Percentiles rank a stretch among this genome's conserved stretches.
phyloP scores from a whole-genome alignment of 345 rosid species.

The Isatis tinctoria region DNA sequence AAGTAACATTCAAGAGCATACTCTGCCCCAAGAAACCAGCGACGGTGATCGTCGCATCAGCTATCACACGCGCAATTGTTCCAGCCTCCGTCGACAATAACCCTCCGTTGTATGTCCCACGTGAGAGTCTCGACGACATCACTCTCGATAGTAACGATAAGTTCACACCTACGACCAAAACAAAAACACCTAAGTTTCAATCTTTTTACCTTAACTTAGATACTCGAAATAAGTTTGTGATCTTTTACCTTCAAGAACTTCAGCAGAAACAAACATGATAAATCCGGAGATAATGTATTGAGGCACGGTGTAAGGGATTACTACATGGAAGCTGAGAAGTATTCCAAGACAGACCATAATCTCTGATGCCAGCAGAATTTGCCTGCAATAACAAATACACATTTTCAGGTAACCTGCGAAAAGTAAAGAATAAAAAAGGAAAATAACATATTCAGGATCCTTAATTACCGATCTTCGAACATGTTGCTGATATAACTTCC shows the following conservation, averaged over 20 bases:
- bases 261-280: slow-evolving; percentile 85
- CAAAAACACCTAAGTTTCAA: neutral
- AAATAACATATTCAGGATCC: neutral
- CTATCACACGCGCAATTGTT: slow-evolving; percentile 84
- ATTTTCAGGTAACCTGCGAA: neutral
- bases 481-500: slow-evolving; percentile 94
- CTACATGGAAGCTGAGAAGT: slow-evolving; percentile 69
- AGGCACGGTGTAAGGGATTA: slow-evolving; percentile 62
- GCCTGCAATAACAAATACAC: slow-evolving; percentile 45
- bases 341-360: slow-evolving; percentile 79
- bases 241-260: slow-evolving; percentile 86
- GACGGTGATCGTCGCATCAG: slow-evolving; percentile 80
- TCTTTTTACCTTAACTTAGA: neutral
- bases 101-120: slow-evolving; percentile 93
- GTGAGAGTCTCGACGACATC: slow-evolving; percentile 91
- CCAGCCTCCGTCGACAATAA: slow-evolving; percentile 92
- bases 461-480: slow-evolving; percentile 96
- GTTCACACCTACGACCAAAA: slow-evolving; percentile 57
- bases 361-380: slow-evolving; percentile 85
- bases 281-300: slow-evolving; percentile 89
- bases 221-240: too few species aligned
- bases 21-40: slow-evolving; percentile 78
- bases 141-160: slow-evolving; percentile 86
- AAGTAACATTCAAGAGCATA: slow-evolving; percentile 67
- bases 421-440: neutral